These are phyloP conservation scores for Blastomyces emzantsi DNA, from an alignment of 2,329 filamentous ascomycete genomes.

Conservation along the genomic window DNA sequence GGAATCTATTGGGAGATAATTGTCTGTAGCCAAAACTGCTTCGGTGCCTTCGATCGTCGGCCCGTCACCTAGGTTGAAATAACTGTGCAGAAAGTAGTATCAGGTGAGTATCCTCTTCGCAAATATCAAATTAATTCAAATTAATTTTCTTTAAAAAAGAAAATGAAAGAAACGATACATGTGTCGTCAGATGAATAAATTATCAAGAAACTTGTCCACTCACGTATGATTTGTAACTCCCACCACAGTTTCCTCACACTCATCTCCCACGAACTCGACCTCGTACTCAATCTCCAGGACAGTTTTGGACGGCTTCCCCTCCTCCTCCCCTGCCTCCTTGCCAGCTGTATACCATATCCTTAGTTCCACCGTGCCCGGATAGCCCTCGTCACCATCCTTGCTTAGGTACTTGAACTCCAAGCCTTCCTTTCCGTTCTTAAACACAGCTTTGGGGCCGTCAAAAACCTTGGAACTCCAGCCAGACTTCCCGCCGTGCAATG, in stretches of 20 bases:
- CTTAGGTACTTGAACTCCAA: constrained; percentile 58
- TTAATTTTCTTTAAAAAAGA: background rate
- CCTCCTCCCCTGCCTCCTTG: constrained; percentile 49
- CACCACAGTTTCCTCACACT: constrained; percentile 79
- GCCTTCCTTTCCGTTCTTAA: constrained; percentile 52
- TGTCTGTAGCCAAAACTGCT: constrained; percentile 48
- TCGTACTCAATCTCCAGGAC: constrained; percentile 84
- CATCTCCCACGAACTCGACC: constrained; percentile 64
- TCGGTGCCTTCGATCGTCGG: constrained; percentile 55
- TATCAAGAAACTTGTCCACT: constrained; percentile 18
- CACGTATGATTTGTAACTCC: constrained; percentile 96
- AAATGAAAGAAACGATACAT: background rate
- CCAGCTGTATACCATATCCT: constrained; percentile 70
- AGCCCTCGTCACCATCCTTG: constrained; percentile 78
- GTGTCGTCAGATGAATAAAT: background rate
- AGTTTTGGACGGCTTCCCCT: constrained; percentile 52
- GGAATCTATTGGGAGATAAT: constrained; percentile 65
- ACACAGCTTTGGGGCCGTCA: constrained; percentile 57
- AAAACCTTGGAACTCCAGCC: constrained; percentile 80
- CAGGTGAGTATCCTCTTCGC: background rate
- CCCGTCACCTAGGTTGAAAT: constrained; percentile 56
- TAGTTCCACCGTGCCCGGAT: constrained; percentile 73
- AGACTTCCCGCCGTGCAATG: constrained; percentile 59
- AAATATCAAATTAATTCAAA: background rate
- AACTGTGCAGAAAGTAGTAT: constrained; percentile 35